Conservation (phyloP, 192 early-diverging fungal genomes). For the Pecoramyces ruminantium region DNA sequence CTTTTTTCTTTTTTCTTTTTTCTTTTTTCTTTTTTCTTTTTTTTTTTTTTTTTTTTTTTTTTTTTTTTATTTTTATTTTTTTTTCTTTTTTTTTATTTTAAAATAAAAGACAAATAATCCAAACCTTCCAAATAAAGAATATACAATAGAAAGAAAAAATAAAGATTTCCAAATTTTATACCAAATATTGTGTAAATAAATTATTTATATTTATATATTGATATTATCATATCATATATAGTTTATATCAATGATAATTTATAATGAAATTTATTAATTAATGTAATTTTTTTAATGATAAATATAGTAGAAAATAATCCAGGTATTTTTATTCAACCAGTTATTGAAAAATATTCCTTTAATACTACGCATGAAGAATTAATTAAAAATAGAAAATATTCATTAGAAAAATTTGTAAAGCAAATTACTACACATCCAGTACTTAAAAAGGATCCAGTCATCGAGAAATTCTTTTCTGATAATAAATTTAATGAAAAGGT, state of each 20-base stretch:
- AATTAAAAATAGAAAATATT: neutral
- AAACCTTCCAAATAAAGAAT: neutral
- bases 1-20: too few species aligned
- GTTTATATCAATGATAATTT: too few species aligned
- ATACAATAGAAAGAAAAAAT: neutral
- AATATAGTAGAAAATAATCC: neutral
- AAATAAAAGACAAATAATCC: neutral
- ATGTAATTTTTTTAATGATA: too few species aligned
- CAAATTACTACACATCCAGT: neutral
- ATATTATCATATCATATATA: too few species aligned
- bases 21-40: too few species aligned
- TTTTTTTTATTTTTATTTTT: too few species aligned
- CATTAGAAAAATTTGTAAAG: neutral
- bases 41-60: too few species aligned
- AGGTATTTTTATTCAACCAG: neutral
- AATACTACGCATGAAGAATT: neutral
- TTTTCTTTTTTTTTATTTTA: too few species aligned
- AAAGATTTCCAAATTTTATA: neutral
- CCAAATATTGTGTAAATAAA: neutral
- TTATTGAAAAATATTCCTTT: neutral
- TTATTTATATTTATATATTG: too few species aligned
- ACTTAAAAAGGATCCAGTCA: neutral
- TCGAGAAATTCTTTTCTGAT: neutral
- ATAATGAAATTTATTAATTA: too few species aligned
- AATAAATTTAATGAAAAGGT: neutral